Conservation (phyloP, 2,329 filamentous ascomycete genomes). For the Zopfia rhizophila region DNA sequence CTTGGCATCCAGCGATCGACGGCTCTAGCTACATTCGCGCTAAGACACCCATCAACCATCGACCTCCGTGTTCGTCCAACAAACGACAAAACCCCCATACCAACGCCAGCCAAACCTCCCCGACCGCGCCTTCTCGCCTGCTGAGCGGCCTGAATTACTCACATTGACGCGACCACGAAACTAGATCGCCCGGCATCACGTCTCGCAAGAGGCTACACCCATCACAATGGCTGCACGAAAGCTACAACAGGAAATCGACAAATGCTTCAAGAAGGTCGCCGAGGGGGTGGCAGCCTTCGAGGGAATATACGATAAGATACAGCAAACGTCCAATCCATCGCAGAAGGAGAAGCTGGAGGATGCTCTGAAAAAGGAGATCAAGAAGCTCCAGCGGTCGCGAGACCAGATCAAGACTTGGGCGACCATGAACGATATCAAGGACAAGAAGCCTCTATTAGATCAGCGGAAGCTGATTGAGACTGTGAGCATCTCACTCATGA, state of each 20-base stretch:
- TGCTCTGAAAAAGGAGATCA: constrained; percentile 98
- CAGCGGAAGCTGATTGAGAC: constrained; percentile 97
- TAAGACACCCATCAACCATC: constrained; percentile 31
- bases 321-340: constrained; percentile 87
- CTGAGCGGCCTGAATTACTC: constrained; percentile 19
- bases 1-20: constrained; percentile 30
- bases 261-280: constrained; percentile 98
- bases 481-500: constrained; percentile 63
- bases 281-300: constrained; percentile 95
- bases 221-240: constrained; percentile 90
- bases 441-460: constrained; percentile 94
- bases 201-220: constrained; percentile 46
- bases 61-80: constrained; percentile 37
- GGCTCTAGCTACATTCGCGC: constrained; percentile 39
- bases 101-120: constrained; percentile 21
- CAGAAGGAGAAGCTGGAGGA: constrained; percentile 99
- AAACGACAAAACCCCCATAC: constrained; percentile 32
- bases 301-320: constrained; percentile 96
- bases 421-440: constrained; percentile 98
- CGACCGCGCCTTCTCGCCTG: constrained; percentile 29
- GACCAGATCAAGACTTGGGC: constrained; percentile 99
- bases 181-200: constrained; percentile 25
- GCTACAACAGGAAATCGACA: constrained; percentile 97
- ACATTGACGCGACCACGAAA: constrained; percentile 24
- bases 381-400: constrained; percentile 96